These are phyloP conservation scores for Hymenoscyphus repandus DNA, from an alignment of 2,329 filamentous ascomycete species.

Conservation along the genomic window DNA sequence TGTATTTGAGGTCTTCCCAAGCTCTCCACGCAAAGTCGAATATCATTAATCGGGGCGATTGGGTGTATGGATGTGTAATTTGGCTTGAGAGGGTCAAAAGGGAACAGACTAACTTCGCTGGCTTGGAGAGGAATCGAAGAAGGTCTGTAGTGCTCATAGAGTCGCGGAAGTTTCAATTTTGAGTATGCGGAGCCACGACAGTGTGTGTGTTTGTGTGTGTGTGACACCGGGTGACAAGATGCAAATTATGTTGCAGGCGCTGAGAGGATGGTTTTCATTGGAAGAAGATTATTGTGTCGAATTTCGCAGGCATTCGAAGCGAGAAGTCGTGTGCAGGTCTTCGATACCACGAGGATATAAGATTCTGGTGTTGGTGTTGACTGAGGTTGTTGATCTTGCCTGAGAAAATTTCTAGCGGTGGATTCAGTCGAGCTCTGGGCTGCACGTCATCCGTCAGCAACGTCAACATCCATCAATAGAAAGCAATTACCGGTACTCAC, in stretches of 20 bases:
- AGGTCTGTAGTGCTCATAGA: slow-evolving; percentile 91
- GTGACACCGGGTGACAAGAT: slow-evolving; percentile 19
- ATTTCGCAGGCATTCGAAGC: background rate
- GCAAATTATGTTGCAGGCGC: slow-evolving; percentile 7
- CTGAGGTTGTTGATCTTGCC: no score
- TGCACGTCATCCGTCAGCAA: no score
- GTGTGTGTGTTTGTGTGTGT: slow-evolving; percentile 9
- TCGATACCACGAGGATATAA: background rate
- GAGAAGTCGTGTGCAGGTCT: background rate
- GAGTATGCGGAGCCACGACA: slow-evolving; percentile 16
- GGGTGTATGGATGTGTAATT: no score
- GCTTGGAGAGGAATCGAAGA: slow-evolving; percentile 89
- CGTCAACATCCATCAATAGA: background rate
- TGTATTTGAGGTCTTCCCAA: no score
- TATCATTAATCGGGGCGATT: no score
- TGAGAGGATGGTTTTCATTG: slow-evolving; percentile 7
- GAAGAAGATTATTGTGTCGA: background rate
- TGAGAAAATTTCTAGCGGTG: background rate
- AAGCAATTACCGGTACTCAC: background rate
- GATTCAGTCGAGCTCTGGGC: background rate
- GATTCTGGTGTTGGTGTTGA: background rate
- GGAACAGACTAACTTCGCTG: slow-evolving; percentile 70
- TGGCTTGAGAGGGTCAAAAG: background rate
- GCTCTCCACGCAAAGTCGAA: no score
- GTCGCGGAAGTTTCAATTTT: slow-evolving; percentile 31